Conservation (phyloP, 148 eudicot species). For the Rhododendron griersonianum region DNA sequence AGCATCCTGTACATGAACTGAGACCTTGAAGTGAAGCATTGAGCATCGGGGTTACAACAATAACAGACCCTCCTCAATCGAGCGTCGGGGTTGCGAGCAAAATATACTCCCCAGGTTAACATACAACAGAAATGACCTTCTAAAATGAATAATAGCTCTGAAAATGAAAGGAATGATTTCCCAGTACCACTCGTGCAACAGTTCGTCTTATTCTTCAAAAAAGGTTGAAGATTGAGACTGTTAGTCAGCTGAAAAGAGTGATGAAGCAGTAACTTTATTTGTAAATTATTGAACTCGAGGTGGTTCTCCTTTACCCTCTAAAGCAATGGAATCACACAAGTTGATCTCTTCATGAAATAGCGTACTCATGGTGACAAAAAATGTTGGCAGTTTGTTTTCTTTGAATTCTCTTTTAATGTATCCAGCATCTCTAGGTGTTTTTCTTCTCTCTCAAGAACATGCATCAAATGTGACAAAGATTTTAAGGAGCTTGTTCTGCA, state of each 20-base stretch:
- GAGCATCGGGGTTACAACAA: not conserved
- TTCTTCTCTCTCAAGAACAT: not conserved
- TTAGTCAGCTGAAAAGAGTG: not conserved
- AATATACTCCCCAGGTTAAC: not conserved
- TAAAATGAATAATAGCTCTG: not conserved
- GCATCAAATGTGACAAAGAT: not conserved
- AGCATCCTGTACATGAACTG: slow-evolving; percentile 49
- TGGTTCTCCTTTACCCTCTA: not conserved
- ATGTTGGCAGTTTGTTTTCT: not conserved
- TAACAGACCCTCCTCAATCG: not conserved
- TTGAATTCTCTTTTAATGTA: not conserved
- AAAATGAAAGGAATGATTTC: not conserved
- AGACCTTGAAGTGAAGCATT: not conserved
- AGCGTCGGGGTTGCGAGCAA: not conserved
- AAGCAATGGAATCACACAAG: not conserved
- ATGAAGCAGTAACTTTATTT: not conserved
- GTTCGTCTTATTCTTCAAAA: not conserved
- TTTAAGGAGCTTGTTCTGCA: not conserved
- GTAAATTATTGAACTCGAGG: not conserved
- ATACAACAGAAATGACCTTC: not conserved
- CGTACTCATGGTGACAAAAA: not conserved
- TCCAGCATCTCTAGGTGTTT: not conserved
- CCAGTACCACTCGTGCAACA: not conserved
- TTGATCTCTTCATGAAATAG: not conserved
- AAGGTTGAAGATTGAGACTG: not conserved